Conservation (phyloP, 2,329 filamentous ascomycete species). For the Nannizzia gypsea region DNA sequence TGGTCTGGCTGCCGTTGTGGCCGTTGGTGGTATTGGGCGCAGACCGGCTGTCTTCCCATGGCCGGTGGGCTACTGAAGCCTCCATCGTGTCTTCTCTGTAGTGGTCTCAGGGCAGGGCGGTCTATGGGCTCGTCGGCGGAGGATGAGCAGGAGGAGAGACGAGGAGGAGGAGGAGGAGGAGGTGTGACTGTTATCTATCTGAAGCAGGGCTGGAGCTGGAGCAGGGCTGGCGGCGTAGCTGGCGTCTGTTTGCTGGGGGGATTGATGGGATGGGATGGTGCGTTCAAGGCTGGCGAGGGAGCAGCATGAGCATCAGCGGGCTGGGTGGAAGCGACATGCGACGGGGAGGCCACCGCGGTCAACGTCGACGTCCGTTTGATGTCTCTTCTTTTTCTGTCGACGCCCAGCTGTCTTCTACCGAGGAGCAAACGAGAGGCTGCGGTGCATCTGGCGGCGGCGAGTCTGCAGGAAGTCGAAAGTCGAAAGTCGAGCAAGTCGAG, state of each 20-base stretch:
- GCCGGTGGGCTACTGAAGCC: slow-evolving; percentile 30
- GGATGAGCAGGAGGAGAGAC: no score
- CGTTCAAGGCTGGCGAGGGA: background rate
- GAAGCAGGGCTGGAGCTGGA: no score
- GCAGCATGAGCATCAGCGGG: background rate
- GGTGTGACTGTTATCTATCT: no score
- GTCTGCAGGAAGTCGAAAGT: background rate
- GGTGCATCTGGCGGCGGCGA: background rate
- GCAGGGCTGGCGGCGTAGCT: no score
- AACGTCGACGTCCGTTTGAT: background rate
- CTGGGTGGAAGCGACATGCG: slow-evolving; percentile 1
- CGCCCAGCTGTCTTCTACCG: no score
- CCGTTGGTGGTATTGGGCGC: slow-evolving; percentile 14
- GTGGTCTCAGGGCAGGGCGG: no score
- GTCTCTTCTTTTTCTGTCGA: no score
- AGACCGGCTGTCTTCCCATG: slow-evolving; percentile 30
- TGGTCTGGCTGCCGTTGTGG: slow-evolving; percentile 31
- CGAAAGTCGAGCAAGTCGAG: background rate
- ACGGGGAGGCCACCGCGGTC: background rate
- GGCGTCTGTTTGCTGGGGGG: no score
- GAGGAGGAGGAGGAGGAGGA: no score
- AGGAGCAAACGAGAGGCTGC: no score
- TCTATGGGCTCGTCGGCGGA: no score
- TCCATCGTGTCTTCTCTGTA: background rate
- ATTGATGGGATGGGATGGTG: background rate